Conservation (phyloP, 768 basidiomycete species). For the Termitomyces sp. region DNA sequence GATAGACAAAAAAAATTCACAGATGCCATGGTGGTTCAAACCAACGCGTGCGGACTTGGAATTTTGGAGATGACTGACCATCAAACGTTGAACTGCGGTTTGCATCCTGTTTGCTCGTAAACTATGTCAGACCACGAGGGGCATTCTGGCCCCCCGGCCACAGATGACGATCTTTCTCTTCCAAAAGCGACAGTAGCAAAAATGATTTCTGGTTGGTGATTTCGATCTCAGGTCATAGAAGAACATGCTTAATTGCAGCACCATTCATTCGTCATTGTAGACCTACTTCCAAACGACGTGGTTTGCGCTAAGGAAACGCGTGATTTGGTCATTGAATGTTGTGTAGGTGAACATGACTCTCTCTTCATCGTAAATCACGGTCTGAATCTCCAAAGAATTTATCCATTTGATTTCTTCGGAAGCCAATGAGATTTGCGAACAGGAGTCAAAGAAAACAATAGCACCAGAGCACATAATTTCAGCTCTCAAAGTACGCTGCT, state of each 20-base stretch:
- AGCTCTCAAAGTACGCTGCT: slow-evolving; percentile 71
- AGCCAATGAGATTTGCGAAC: slow-evolving; percentile 97
- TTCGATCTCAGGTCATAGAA: not conserved
- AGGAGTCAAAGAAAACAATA: slow-evolving; percentile 98
- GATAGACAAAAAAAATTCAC: slow-evolving; percentile 34
- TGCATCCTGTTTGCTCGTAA: slow-evolving; percentile 6
- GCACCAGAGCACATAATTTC: slow-evolving; percentile 94
- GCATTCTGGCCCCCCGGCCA: slow-evolving; percentile 51
- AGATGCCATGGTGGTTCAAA: slow-evolving; percentile 57
- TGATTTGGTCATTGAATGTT: slow-evolving; percentile 96
- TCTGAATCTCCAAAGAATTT: slow-evolving; percentile 63
- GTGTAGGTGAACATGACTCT: slow-evolving; percentile 80
- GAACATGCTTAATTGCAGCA: slow-evolving; percentile 1
- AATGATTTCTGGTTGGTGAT: slow-evolving; percentile 78
- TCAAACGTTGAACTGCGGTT: not conserved
- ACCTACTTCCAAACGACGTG: slow-evolving; percentile 83
- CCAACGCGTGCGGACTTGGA: slow-evolving; percentile 37
- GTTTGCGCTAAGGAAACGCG: slow-evolving; percentile 93
- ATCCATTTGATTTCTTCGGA: slow-evolving; percentile 96
- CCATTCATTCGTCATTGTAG: slow-evolving; percentile 35
- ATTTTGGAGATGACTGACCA: slow-evolving; percentile 6
- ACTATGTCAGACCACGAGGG: slow-evolving; percentile 92
- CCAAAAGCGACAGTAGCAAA: slow-evolving; percentile 98
- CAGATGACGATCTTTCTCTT: slow-evolving; percentile 91
- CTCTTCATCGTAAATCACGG: slow-evolving; percentile 2